phyloP scores from a whole-genome alignment of 345 rosid genomes.

The Euphorbia tirucalli region DNA sequence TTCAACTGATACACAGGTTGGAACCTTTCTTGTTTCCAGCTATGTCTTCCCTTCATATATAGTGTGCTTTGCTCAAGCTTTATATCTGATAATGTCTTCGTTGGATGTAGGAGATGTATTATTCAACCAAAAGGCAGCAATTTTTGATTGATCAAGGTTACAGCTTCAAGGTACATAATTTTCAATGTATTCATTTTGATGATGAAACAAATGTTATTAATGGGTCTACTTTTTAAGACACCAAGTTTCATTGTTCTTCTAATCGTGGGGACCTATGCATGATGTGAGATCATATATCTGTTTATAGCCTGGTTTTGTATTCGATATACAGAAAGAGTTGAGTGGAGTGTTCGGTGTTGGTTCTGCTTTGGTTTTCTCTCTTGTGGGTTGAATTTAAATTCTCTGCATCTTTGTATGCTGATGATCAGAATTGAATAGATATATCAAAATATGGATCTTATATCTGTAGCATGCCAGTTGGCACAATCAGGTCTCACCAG shows the following conservation, averaged over 20 bases:
- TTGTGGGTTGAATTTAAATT: no score
- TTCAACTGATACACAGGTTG: constrained; percentile 92
- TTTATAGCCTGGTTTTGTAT: no score
- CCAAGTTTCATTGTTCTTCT: background rate
- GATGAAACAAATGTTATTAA: background rate
- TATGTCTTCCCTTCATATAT: background rate
- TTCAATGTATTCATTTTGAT: background rate
- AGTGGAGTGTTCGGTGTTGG: background rate
- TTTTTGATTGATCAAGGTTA: constrained; percentile 95
- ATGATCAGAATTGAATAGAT: background rate
- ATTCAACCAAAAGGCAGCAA: constrained; percentile 91
- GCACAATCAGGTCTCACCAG: background rate
- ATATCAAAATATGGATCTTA: background rate
- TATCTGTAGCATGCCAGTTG: background rate
- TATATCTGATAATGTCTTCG: background rate
- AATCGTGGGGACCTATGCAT: background rate
- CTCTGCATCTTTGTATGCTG: background rate
- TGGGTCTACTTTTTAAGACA: background rate
- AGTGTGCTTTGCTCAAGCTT: background rate
- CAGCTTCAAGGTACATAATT: constrained; percentile 66
- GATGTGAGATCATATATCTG: no score
- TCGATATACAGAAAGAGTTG: background rate
- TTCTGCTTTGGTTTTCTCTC: background rate
- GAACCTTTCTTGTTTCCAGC: background rate
- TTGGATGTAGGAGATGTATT: constrained; percentile 76